Percentiles rank a stretch among this genome's conserved stretches.
Evolutionary conservation across 768 basidiomycete genomes (phyloP).

Genomic region (Psilocybe tampanensis): DNA sequence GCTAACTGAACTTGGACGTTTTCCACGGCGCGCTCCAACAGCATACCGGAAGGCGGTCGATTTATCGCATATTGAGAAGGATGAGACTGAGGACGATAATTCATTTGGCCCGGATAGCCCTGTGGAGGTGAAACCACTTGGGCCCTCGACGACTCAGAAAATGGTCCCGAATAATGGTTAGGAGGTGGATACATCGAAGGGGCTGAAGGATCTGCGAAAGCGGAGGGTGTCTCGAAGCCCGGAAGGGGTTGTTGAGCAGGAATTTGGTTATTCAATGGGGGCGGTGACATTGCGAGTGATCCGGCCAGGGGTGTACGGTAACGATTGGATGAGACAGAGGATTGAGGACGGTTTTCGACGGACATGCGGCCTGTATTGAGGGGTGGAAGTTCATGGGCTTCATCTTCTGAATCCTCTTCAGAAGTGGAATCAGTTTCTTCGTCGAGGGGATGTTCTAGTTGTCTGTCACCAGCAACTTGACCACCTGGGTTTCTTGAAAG

Average conservation of each 20-base stretch:
- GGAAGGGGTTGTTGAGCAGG: constrained; percentile 76
- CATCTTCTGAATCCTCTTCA: constrained; percentile 55
- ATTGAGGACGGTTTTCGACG: constrained; percentile 62
- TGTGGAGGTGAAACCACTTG: constrained; percentile 41
- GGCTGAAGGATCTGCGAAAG: constrained; percentile 56
- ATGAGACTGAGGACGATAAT: constrained; percentile 35
- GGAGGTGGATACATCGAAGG: constrained; percentile 39
- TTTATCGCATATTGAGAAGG: constrained; percentile 36
- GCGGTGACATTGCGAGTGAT: constrained; percentile 60
- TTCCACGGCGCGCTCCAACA: constrained; percentile 78
- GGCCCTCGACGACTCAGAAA: constrained; percentile 40
- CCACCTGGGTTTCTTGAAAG: not conserved
- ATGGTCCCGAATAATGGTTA: constrained; percentile 38
- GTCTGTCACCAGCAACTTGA: not conserved
- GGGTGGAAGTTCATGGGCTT: constrained; percentile 43
- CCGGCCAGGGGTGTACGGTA: constrained; percentile 79
- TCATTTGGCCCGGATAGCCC: constrained; percentile 35
- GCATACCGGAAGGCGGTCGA: constrained; percentile 49
- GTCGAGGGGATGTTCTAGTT: constrained; percentile 15
- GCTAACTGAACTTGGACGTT: constrained; percentile 81
- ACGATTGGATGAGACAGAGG: constrained; percentile 75
- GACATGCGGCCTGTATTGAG: constrained; percentile 23
- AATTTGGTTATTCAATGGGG: constrained; percentile 44
- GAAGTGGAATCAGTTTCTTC: constrained; percentile 38
- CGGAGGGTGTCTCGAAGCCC: constrained; percentile 70